These are phyloP conservation scores for Diutina ranongensis DNA, from an alignment of 1,139 yeast genomes.

Conservation along the genomic window DNA sequence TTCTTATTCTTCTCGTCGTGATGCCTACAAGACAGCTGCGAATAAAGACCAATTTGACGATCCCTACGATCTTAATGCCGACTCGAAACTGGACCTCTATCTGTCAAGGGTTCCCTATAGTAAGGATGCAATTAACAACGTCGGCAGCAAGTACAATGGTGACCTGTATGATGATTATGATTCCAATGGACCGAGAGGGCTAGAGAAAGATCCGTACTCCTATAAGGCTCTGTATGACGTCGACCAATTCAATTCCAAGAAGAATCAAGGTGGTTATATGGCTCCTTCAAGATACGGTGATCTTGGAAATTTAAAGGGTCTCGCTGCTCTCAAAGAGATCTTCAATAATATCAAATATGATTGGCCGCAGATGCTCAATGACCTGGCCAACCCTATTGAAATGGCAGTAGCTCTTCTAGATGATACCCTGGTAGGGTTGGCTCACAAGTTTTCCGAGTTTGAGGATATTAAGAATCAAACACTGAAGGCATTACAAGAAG, in stretches of 20 bases:
- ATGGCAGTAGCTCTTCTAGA: constrained; percentile 73
- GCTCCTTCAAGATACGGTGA: background rate
- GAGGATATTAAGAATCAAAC: constrained; percentile 41
- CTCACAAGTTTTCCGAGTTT: constrained; percentile 56
- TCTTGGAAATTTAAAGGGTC: background rate
- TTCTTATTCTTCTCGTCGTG: background rate
- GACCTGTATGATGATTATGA: background rate
- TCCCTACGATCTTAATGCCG: background rate
- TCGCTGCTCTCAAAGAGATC: background rate
- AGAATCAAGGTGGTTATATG: background rate
- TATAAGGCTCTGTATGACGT: background rate
- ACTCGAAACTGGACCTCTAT: background rate
- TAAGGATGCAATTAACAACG: background rate
- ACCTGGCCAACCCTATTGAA: constrained; percentile 49
- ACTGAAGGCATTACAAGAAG: constrained; percentile 45
- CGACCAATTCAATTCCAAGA: background rate
- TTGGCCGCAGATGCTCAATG: constrained; percentile 6
- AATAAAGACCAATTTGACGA: background rate
- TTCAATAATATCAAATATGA: constrained; percentile 3
- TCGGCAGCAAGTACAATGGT: background rate
- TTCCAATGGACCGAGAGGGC: no score
- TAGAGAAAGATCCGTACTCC: background rate
- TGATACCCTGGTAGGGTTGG: constrained; percentile 79
- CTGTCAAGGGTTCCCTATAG: background rate
- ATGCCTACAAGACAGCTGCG: background rate